phyloP scores from a whole-genome alignment of 2,329 filamentous ascomycete species.

The Talaromyces funiculosus region DNA sequence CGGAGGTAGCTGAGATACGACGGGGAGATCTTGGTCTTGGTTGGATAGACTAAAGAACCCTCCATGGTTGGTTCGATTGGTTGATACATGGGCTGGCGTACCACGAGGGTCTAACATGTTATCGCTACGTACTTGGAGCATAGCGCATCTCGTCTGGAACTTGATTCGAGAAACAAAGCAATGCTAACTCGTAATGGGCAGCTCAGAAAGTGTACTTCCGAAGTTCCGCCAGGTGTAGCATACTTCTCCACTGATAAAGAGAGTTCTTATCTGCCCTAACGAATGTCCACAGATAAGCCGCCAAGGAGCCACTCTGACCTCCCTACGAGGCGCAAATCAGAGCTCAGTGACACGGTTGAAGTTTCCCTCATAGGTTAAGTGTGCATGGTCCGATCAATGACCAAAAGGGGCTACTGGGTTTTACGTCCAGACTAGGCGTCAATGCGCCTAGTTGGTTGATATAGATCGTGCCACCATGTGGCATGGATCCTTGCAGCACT shows the following conservation, averaged over 20 bases:
- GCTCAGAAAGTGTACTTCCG: background rate
- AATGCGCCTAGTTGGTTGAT: background rate
- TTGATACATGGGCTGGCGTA: background rate
- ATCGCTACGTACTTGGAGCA: background rate
- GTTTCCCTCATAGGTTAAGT: constrained; percentile 21
- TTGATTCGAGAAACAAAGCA: background rate
- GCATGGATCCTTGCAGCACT: background rate
- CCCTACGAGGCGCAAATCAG: background rate
- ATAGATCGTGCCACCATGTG: background rate
- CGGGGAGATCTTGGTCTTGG: background rate
- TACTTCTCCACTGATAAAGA: constrained; percentile 8
- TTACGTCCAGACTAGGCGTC: background rate
- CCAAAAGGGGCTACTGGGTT: constrained; percentile 3
- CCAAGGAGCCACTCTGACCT: background rate
- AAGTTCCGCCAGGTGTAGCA: too few species aligned
- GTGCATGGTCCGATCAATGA: constrained; percentile 8
- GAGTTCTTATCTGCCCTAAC: background rate
- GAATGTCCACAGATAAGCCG: constrained; percentile 1
- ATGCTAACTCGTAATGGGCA: background rate
- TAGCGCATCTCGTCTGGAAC: background rate
- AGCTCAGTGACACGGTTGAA: constrained; percentile 18
- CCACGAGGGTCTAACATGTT: background rate
- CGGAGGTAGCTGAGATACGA: background rate
- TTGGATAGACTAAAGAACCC: background rate
- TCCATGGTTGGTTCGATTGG: background rate